Evolutionary conservation across 495 filamentous ascomycete genomes (phyloP).

Genomic region (Hypoxylon rickii): DNA sequence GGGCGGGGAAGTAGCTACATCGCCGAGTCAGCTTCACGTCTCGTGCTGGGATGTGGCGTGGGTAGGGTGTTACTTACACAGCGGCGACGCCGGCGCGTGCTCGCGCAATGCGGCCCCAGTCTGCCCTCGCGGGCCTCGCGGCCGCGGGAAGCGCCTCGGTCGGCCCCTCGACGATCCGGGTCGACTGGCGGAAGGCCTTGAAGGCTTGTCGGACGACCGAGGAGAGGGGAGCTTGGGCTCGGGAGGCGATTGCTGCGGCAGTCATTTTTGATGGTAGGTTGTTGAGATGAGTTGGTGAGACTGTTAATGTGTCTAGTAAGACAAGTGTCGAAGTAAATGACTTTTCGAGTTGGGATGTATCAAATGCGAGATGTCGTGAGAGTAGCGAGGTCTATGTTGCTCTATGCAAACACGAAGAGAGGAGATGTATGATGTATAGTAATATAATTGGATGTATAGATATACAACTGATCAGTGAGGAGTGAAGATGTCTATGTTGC

Average conservation of each 20-base stretch:
- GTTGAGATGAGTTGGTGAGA: slow-evolving; percentile 16
- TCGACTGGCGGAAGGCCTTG: slow-evolving; percentile 29
- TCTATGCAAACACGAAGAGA: slow-evolving; percentile 8
- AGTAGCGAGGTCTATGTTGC: slow-evolving; percentile 16
- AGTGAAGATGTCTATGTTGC: slow-evolving; percentile 32
- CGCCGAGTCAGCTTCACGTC: too few species aligned
- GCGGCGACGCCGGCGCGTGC: slow-evolving; percentile 16
- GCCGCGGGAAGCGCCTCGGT: slow-evolving; percentile 16
- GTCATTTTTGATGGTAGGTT: slow-evolving; percentile 19
- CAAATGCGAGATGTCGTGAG: slow-evolving; percentile 3
- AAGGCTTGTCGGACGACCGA: slow-evolving; percentile 25
- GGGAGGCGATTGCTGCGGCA: slow-evolving; percentile 12
- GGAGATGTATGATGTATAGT: slow-evolving; percentile 5
- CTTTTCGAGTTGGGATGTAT: slow-evolving; percentile 12
- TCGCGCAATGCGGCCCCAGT: slow-evolving; percentile 34
- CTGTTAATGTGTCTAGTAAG: slow-evolving; percentile 16
- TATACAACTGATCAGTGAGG: too few species aligned
- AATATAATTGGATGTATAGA: slow-evolving; percentile 9
- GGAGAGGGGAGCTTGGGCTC: slow-evolving; percentile 18
- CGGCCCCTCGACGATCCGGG: slow-evolving; percentile 22
- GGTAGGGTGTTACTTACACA: slow-evolving; percentile 17
- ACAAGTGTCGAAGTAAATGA: slow-evolving; percentile 25
- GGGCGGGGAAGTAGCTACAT: slow-evolving; percentile 31
- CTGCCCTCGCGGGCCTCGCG: slow-evolving; percentile 3
- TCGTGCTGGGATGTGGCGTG: neutral